Base-by-base conservation (phyloP, 257 asterid genomes). In the Rhazya stricta region DNA sequence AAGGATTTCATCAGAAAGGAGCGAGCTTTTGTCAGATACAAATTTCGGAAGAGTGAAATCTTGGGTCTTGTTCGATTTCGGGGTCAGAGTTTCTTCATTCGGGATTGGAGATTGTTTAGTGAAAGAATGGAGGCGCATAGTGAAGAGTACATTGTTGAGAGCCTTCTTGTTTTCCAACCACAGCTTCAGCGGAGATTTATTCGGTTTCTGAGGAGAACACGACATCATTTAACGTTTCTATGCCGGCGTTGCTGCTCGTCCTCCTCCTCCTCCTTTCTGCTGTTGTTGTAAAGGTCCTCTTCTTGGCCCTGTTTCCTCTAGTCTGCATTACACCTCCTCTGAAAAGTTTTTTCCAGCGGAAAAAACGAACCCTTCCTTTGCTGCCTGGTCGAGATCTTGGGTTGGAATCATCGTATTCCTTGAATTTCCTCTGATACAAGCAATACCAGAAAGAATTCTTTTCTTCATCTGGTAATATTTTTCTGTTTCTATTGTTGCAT, bases 131-230 rank as follows among this genome's bases (percentile, higher is more conserved):
- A 83, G 87, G 78, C 90, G 92, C 88, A 93, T 82, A 39, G 86
- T 78, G 76, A 80, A 78, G 77, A 93, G 85, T 0, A 83, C 91
- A 77, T 89, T 81, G 84, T 82, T 89, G 25, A 88, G 75, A 73
- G 89, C 83, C 76, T 93, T 93, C 88, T 84, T 88, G 87, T 81
- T 84, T 53, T 80, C 89, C 36, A 86, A 39, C 96, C 96, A 87
- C 10, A 79, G 39, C 80, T 81, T 74, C 68, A 84, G 78, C 3
- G 87, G 83, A 25, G 93, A 81, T 56, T 74, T 77, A 51, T 85
- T 85, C 30, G 84, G 82, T 80, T 85, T 86, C 69, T 82, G 88
- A 11, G 91, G 82, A 45, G 89, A 83, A 84, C 72, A 85, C 34
- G 86, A 77, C 93, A 86, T 84, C 48, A 76, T 79, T 80, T 77